Evolutionary conservation across 495 filamentous ascomycete species (phyloP).

Genomic region (Penicillium parvum): DNA sequence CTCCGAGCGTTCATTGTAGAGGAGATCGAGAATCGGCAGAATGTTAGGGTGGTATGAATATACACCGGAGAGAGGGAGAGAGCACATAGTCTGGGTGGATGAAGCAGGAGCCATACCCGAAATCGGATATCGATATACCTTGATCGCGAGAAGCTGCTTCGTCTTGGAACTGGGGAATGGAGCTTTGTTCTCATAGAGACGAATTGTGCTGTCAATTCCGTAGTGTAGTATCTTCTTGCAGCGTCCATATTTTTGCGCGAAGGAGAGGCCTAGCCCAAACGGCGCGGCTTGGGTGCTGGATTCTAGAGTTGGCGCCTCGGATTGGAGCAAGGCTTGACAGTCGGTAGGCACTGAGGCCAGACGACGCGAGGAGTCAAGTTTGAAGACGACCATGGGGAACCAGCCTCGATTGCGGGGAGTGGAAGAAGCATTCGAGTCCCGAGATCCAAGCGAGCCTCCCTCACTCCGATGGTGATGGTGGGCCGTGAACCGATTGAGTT

Average conservation of each 20-base stretch:
- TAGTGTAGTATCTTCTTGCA: slow-evolving; percentile 13
- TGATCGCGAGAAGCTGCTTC: slow-evolving; percentile 9
- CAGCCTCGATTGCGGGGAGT: too few species aligned
- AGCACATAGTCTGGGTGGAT: background rate
- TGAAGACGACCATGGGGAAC: too few species aligned
- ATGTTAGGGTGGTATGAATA: slow-evolving; percentile 17
- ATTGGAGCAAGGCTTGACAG: too few species aligned
- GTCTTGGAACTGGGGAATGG: background rate
- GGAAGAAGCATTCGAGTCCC: too few species aligned
- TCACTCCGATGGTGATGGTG: too few species aligned
- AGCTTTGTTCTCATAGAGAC: slow-evolving; percentile 8
- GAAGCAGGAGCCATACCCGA: background rate
- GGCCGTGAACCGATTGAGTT: too few species aligned
- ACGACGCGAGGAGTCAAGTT: too few species aligned
- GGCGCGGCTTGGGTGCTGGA: too few species aligned
- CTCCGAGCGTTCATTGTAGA: slow-evolving; percentile 13
- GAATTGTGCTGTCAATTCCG: slow-evolving; percentile 6
- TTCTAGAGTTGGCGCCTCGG: too few species aligned
- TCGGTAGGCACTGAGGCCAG: too few species aligned
- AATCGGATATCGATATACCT: slow-evolving; percentile 4
- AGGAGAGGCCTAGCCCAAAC: too few species aligned
- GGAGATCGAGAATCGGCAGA: slow-evolving; percentile 10
- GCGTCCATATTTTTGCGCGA: slow-evolving; percentile 4
- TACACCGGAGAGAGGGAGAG: background rate
- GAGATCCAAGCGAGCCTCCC: too few species aligned